Evolutionary conservation across 75 land plant species (phyloP).

Genomic region (Adiantum capillusveneris): DNA sequence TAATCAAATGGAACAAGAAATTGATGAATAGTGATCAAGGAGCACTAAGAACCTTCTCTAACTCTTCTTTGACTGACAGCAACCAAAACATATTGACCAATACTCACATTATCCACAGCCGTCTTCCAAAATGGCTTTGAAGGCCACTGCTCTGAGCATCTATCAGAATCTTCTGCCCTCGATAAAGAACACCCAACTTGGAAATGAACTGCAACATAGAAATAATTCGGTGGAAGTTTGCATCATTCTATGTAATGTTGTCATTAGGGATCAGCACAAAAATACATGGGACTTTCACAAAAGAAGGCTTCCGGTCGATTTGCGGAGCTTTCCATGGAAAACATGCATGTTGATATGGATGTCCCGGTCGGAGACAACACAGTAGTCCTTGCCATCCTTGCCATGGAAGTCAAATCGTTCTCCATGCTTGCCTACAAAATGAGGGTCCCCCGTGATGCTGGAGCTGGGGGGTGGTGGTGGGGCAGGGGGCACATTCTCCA

Average conservation of each 20-base stretch:
- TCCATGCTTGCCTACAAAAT: slow-evolving; percentile 35
- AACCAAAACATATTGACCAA: no score
- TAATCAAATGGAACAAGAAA: no score
- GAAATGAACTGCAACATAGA: slow-evolving; percentile 26
- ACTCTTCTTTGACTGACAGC: no score
- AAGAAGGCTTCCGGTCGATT: slow-evolving; percentile 13
- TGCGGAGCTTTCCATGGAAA: slow-evolving; percentile 20
- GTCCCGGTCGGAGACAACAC: slow-evolving; percentile 25
- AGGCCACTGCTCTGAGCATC: slow-evolving; percentile 14
- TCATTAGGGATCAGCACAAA: no score
- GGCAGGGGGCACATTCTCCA: slow-evolving; percentile 3
- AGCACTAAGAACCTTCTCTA: no score
- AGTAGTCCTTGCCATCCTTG: slow-evolving; percentile 18
- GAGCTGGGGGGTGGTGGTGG: not conserved
- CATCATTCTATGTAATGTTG: no score
- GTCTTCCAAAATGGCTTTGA: slow-evolving; percentile 11
- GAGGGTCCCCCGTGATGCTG: slow-evolving; percentile 26
- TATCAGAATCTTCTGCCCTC: slow-evolving; percentile 18
- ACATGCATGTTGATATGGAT: slow-evolving; percentile 37
- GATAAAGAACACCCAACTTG: slow-evolving; percentile 23
- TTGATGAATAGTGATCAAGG: no score
- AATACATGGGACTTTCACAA: no score
- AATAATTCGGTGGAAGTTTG: not conserved
- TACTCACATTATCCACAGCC: slow-evolving; percentile 20
- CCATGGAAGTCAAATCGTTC: slow-evolving; percentile 40